Evolutionary conservation across 805 yeast genomes (phyloP).

Genomic region (Clavispora santaluciae): DNA sequence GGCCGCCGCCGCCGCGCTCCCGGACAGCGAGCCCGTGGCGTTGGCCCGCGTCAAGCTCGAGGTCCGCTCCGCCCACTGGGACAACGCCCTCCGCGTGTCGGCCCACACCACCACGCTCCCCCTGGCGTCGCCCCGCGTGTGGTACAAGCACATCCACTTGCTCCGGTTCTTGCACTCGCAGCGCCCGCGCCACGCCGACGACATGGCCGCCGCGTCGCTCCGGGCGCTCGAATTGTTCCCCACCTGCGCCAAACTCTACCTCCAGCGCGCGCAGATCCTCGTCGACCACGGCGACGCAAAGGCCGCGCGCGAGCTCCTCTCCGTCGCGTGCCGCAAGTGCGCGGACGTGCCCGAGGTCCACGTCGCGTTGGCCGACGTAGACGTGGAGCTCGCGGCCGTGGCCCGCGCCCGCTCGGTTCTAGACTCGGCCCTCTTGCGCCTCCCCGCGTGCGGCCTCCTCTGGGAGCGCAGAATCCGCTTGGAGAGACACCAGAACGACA

Average conservation of each 20-base stretch:
- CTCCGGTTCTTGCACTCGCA: constrained; percentile 36
- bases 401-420: constrained; percentile 67
- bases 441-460: constrained; percentile 46
- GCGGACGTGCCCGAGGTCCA: constrained; percentile 48
- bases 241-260: constrained; percentile 45
- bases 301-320: constrained; percentile 45
- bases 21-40: constrained; percentile 56
- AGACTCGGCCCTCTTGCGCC: constrained; percentile 58
- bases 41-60: constrained; percentile 69
- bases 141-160: constrained; percentile 57
- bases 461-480: constrained; percentile 56
- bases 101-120: constrained; percentile 15
- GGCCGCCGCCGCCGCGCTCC: constrained; percentile 40
- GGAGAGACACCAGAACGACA: constrained; percentile 49
- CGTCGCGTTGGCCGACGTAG: constrained; percentile 47
- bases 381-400: constrained; percentile 32
- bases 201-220: constrained; percentile 28
- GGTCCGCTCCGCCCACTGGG: constrained; percentile 35
- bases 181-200: constrained; percentile 2
- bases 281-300: constrained; percentile 18
- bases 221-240: constrained; percentile 50
- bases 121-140: constrained; percentile 41
- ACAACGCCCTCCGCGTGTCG: constrained; percentile 32
- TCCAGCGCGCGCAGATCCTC: constrained; percentile 60
- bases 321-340: constrained; percentile 45